Percentiles rank a stretch among this genome's conserved stretches.
Conservation (phyloP, 345 rosid genomes). For the Eucalyptus grandis region DNA sequence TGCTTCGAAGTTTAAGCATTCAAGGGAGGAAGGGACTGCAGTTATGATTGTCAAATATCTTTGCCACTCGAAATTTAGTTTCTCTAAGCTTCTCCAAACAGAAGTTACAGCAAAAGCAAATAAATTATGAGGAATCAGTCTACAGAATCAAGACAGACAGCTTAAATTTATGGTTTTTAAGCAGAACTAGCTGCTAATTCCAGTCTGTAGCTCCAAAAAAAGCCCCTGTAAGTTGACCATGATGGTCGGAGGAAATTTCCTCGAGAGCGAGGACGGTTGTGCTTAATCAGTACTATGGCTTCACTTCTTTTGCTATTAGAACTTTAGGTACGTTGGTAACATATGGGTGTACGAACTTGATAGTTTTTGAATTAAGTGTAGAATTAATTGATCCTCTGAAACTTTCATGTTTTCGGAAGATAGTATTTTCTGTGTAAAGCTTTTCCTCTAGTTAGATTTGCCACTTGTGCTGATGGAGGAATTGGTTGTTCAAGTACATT, state of each 20-base stretch:
- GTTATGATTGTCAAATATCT: constrained; percentile 13
- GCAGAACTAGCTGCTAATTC: neutral
- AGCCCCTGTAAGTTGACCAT: neutral
- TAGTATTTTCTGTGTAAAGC: no score
- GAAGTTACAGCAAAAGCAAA: neutral
- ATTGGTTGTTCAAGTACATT: neutral
- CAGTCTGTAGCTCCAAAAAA: neutral
- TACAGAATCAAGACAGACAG: no score
- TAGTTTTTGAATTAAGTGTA: no score
- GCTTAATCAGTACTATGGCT: neutral
- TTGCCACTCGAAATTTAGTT: neutral
- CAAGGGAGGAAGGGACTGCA: constrained; percentile 57
- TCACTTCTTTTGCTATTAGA: neutral
- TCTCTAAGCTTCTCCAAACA: neutral
- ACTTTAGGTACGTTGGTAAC: neutral
- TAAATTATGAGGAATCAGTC: neutral
- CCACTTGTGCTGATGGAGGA: neutral
- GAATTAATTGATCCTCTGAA: no score
- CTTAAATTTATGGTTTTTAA: no score
- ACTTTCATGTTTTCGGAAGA: no score
- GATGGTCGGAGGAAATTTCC: neutral
- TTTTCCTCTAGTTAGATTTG: no score
- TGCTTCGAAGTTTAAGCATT: constrained; percentile 60
- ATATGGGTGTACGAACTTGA: neutral
- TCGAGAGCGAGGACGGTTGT: neutral